Percentiles rank a stretch among this genome's conserved stretches.
These are phyloP conservation scores for Marsdenia floribunda DNA, from an alignment of 257 asterid genomes.

Conservation along the genomic window DNA sequence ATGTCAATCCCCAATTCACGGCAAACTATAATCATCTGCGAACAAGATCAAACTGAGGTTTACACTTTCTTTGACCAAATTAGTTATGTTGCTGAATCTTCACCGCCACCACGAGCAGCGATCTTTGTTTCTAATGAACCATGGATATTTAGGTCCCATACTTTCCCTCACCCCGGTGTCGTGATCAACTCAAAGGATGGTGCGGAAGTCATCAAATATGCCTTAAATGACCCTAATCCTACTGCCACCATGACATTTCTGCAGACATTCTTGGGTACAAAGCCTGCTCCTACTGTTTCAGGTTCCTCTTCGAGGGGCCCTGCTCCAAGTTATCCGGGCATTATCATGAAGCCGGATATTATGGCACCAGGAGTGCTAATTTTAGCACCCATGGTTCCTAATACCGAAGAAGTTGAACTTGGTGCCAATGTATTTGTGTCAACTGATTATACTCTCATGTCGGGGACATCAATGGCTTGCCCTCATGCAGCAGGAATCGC, in stretches of 20 bases:
- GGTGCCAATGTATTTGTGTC: neutral
- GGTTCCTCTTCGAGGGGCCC: conserved; percentile 19
- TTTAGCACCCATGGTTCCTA: conserved; percentile 17
- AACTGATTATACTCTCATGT: neutral
- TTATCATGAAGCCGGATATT: conserved; percentile 15
- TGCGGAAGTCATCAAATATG: conserved; percentile 8
- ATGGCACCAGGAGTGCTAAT: conserved; percentile 21
- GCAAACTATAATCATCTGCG: conserved; percentile 3
- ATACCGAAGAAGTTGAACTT: neutral
- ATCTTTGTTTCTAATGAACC: conserved; percentile 16
- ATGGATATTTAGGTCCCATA: neutral
- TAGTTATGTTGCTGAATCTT: neutral
- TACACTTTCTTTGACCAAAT: neutral
- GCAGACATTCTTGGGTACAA: conserved; percentile 3
- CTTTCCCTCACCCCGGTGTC: conserved; percentile 13
- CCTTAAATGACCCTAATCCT: neutral
- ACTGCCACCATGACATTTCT: conserved; percentile 16
- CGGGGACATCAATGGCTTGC: conserved; percentile 23
- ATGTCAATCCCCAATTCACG: conserved; percentile 31
- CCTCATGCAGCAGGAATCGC: conserved; percentile 25
- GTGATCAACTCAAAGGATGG: conserved; percentile 13
- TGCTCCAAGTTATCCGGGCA: neutral
- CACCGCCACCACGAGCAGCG: conserved; percentile 2
- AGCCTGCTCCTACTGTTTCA: conserved; percentile 15
- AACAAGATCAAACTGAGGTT: neutral